Evolutionary conservation across 495 filamentous ascomycete genomes (phyloP).

Genomic region (Hypoxylon crocopeplum): DNA sequence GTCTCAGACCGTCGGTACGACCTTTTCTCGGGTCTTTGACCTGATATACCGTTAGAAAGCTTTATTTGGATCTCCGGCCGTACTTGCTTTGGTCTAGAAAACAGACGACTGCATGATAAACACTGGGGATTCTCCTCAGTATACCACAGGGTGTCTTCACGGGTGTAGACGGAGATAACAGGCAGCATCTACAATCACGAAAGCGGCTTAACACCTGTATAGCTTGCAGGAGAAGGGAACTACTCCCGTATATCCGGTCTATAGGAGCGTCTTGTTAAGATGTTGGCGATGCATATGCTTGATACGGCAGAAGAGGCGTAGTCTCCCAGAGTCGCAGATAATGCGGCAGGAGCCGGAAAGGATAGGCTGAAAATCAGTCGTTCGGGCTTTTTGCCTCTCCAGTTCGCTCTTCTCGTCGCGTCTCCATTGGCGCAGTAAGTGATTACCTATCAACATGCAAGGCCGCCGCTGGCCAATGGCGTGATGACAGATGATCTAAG

Average conservation of each 20-base stretch:
- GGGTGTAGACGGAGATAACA: constrained; percentile 17
- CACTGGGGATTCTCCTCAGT: background rate
- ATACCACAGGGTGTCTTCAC: constrained; percentile 3
- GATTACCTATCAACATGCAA: constrained; percentile 37
- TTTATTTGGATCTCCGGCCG: constrained; percentile 2
- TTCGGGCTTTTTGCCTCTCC: constrained; percentile 29
- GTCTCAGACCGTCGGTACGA: constrained; percentile 9
- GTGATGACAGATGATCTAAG: constrained; percentile 34
- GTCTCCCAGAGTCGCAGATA: constrained; percentile 8
- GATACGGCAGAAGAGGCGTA: constrained; percentile 3
- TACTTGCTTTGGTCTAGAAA: constrained; percentile 9
- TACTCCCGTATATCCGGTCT: background rate
- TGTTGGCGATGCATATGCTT: constrained; percentile 1
- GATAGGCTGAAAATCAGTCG: constrained; percentile 27
- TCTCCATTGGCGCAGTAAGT: constrained; percentile 33
- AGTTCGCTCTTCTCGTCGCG: constrained; percentile 31
- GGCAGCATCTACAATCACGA: background rate
- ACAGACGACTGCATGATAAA: constrained; percentile 14
- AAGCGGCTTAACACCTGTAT: background rate
- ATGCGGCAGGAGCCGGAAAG: constrained; percentile 31
- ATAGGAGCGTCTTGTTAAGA: background rate
- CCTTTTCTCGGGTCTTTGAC: constrained; percentile 4
- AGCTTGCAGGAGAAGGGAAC: constrained; percentile 3
- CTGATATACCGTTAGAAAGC: background rate
- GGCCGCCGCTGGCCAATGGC: constrained; percentile 24